Evolutionary conservation across 2,329 filamentous ascomycete species (phyloP), one percentile per base, ranked within the genome.

Genomic region (Scytalidium lignicola): DNA sequence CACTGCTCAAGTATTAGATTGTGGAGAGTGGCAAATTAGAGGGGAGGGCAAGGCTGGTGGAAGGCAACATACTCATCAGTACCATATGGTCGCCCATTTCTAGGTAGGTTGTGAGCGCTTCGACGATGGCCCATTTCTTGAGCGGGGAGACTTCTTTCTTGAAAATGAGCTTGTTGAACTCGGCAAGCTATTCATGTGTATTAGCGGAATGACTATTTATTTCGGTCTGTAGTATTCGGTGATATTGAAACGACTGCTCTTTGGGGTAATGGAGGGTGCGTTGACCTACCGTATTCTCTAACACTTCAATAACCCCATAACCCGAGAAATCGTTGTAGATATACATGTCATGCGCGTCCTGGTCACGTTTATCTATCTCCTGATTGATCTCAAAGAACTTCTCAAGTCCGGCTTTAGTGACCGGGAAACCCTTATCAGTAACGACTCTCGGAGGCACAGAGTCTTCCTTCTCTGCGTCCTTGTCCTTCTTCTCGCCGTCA

Each of bases 241-340:
- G 19, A 18, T 13, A 9, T 5, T 8, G 19, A 28, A 13, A 20
- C 2, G 13, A 13, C n/a, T 13, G 15, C 32, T 37, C 15, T 37
- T 13, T 9, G 23, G 6, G 32, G 8, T 37, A 5, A 37, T 37
- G n/a, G 32, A 5, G 5, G 15, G 6, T 15, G n/a, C n/a, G 5
- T 37, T 5, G 17, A 48, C 46, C n/a, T 45, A 54, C 49, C 19
- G 50, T 32, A 44, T 59, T 61, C 20, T 50, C 50, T 22, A 56
- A 41, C 0, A 53, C 13, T 32, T 61, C 55, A 9, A 42, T 47
- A 10, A 56, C 48, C 0, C 52, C 56, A 43, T 46, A 55, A 3
- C 54, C 58, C 45, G 53, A 54, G 49, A 51, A 60, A 21, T 61
- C 53, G 23, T 54, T 55, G 18, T 56, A 55, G 12, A 59, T 55